Percentiles rank a stretch among this genome's conserved stretches.
Evolutionary conservation across 2,329 filamentous ascomycete species (phyloP).

Genomic region (Pseudovirgaria hyperparasitica): DNA sequence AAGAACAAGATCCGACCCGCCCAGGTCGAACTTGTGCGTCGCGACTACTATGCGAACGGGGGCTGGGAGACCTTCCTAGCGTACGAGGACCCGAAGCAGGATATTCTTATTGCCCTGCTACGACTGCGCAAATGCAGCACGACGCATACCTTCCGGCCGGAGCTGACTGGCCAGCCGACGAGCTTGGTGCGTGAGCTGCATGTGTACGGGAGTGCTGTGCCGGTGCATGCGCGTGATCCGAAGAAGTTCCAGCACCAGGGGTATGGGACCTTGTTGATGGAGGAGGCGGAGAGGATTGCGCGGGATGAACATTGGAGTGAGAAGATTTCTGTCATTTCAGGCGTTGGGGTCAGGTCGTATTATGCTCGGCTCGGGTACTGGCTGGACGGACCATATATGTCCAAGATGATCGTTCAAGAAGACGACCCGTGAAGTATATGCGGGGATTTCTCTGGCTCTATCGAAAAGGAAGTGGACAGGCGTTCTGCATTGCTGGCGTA

Average conservation of each 20-base stretch:
- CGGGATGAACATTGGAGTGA: conserved; percentile 83
- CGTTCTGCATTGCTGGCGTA: conserved; percentile 10
- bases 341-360: conserved; percentile 89
- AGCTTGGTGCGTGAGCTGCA: conserved; percentile 90
- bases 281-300: conserved; percentile 92
- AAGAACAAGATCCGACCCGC: conserved; percentile 97
- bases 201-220: conserved; percentile 95
- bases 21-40: conserved; percentile 85
- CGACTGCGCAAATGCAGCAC: conserved; percentile 81
- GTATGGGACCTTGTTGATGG: conserved; percentile 92
- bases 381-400: conserved; percentile 72
- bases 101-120: conserved; percentile 86
- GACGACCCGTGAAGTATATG: conserved; percentile 19
- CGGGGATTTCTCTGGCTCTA: not conserved
- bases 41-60: conserved; percentile 89
- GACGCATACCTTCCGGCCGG: conserved; percentile 83
- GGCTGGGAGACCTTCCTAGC: conserved; percentile 98
- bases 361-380: conserved; percentile 88
- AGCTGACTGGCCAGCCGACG: conserved; percentile 74
- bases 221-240: conserved; percentile 86
- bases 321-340: conserved; percentile 97
- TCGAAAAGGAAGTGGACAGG: not conserved
- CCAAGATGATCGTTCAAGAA: conserved; percentile 20
- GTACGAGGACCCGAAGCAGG: conserved; percentile 96
- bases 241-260: conserved; percentile 98